Evolutionary conservation across 164 flowering plant species (phyloP).

Genomic region (Magnolia officinalis): DNA sequence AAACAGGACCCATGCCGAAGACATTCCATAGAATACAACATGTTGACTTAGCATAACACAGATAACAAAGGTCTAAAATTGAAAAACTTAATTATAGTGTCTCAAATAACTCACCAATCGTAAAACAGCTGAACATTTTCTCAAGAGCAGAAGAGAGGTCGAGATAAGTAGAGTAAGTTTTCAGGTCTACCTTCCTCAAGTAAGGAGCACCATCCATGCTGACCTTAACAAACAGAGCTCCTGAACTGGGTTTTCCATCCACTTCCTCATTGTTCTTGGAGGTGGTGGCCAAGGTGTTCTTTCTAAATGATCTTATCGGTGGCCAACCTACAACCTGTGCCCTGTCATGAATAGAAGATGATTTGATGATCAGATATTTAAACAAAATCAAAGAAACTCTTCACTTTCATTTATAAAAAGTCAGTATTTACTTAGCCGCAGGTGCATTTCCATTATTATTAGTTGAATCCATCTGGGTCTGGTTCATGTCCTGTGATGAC

Average conservation of each 20-base stretch:
- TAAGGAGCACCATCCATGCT: conserved; percentile 99
- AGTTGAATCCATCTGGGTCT: conserved; percentile 30
- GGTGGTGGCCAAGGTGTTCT: conserved; percentile 67
- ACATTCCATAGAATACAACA: not conserved
- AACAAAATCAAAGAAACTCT: not conserved
- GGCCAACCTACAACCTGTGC: conserved; percentile 99
- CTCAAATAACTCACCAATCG: conserved; percentile 52
- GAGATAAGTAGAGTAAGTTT: conserved; percentile 53
- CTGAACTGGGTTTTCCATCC: conserved; percentile 76
- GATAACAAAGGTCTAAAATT: not conserved
- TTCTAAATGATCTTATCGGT: conserved; percentile 83
- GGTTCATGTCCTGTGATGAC: conserved; percentile 32
- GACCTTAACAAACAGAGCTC: conserved; percentile 81
- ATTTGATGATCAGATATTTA: conserved; percentile 9
- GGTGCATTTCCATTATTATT: conserved; percentile 53
- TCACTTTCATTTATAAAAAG: not conserved
- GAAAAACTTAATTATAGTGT: not conserved
- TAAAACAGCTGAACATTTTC: conserved; percentile 94
- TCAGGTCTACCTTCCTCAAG: conserved; percentile 88
- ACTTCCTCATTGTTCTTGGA: conserved; percentile 83
- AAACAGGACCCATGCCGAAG: conserved; percentile 22
- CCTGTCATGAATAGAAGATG: conserved; percentile 40
- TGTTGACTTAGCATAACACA: not conserved
- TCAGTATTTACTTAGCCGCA: conserved; percentile 64
- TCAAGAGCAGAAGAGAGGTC: conserved; percentile 85